Percentiles rank a stretch among this genome's conserved stretches.
phyloP scores from a whole-genome alignment of 768 basidiomycete species.

The Panaeolus cyanescens region DNA sequence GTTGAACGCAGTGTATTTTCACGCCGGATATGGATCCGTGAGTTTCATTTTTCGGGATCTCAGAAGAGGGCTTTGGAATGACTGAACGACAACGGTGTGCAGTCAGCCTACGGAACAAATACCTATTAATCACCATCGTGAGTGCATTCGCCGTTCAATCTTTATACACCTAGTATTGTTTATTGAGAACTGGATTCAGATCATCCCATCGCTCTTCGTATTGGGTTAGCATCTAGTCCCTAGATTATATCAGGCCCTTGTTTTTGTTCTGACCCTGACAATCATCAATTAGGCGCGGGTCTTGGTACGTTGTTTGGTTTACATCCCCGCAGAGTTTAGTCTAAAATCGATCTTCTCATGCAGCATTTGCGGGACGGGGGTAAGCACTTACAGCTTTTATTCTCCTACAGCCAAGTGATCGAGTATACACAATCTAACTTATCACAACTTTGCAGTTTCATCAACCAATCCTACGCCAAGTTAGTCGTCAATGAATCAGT shows the following conservation, averaged over 20 bases:
- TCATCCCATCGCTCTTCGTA: slow-evolving; percentile 4
- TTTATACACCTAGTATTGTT: neutral
- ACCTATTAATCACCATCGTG: slow-evolving; percentile 16
- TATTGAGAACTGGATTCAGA: neutral
- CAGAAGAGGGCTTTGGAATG: neutral
- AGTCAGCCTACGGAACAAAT: slow-evolving; percentile 19
- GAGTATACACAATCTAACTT: neutral
- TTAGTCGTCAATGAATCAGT: slow-evolving; percentile 20
- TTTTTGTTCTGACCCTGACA: neutral
- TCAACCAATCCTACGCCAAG: slow-evolving; percentile 17
- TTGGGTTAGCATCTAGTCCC: neutral
- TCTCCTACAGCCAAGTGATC: neutral
- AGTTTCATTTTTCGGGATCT: neutral
- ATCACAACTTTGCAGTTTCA: slow-evolving; percentile 11
- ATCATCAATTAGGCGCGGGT: neutral
- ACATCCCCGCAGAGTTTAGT: neutral
- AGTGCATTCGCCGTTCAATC: neutral
- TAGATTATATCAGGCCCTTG: neutral
- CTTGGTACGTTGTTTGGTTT: slow-evolving; percentile 1
- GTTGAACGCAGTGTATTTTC: slow-evolving; percentile 23
- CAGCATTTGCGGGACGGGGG: slow-evolving; percentile 15
- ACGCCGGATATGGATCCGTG: slow-evolving; percentile 24
- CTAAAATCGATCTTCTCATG: neutral
- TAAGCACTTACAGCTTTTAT: neutral
- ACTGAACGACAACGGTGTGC: neutral